phyloP scores from a whole-genome alignment of 129 eudicot species.

The Logfia minima region DNA sequence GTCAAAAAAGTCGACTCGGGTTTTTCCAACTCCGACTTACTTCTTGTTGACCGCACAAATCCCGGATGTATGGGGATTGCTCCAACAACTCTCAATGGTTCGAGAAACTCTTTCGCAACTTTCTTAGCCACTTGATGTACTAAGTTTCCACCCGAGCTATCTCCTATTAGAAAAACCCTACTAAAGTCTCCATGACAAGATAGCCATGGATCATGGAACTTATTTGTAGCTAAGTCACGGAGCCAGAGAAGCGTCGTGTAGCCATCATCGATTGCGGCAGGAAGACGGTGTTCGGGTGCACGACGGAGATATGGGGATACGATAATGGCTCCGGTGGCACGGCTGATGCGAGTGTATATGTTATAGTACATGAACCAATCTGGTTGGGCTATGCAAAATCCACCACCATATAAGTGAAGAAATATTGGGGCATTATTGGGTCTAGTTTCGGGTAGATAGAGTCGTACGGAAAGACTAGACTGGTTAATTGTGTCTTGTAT shows the following conservation, averaged over 20 bases:
- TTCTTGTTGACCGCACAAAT: constrained; percentile 44
- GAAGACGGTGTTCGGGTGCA: constrained; percentile 75
- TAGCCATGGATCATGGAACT: constrained; percentile 44
- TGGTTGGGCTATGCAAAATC: constrained; percentile 56
- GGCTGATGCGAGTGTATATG: constrained; percentile 49
- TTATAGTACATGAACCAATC: constrained; percentile 61
- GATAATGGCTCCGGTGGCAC: constrained; percentile 31
- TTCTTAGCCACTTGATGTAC: constrained; percentile 60
- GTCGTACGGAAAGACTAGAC: constrained; percentile 38
- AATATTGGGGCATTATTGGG: constrained; percentile 43
- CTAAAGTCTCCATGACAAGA: constrained; percentile 39
- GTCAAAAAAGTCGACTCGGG: constrained; percentile 63
- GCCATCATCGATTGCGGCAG: constrained; percentile 59
- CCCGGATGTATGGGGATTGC: constrained; percentile 66
- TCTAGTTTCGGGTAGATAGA: constrained; percentile 44
- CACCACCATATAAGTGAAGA: constrained; percentile 63
- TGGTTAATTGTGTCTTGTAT: not conserved
- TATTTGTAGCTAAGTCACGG: constrained; percentile 31
- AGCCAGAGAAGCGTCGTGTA: constrained; percentile 57
- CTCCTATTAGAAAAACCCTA: constrained; percentile 62
- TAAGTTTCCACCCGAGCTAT: constrained; percentile 67
- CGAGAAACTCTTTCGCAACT: constrained; percentile 35
- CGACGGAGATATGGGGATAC: constrained; percentile 55
- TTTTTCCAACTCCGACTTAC: constrained; percentile 63
- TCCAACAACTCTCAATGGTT: constrained; percentile 48